A percentile compares a stretch with the other conserved stretches of the same genome.
Evolutionary conservation across 768 basidiomycete genomes (phyloP).

Genomic region (Calvatia gigantea): DNA sequence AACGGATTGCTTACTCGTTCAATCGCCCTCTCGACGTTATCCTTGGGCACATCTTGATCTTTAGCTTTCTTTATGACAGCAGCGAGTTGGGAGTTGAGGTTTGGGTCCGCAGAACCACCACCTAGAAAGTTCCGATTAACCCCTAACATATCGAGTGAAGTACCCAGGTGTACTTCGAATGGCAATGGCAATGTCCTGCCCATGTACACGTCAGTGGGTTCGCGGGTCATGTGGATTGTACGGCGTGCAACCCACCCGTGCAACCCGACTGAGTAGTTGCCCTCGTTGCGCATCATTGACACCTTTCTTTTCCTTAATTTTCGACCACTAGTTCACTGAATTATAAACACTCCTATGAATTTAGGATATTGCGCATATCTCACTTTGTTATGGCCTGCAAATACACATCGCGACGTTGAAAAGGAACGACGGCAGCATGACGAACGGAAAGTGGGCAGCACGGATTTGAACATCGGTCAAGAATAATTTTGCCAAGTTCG

Average conservation of each 20-base stretch:
- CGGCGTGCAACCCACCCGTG: slow-evolving; percentile 38
- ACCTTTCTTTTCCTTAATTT: slow-evolving; percentile 72
- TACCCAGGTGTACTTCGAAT: slow-evolving; percentile 43
- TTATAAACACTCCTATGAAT: background rate
- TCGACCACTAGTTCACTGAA: slow-evolving; percentile 54
- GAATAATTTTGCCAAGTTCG: slow-evolving; percentile 1
- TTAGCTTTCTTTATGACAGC: slow-evolving; percentile 52
- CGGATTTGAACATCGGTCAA: slow-evolving; percentile 5
- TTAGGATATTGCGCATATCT: background rate
- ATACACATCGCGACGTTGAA: slow-evolving; percentile 14
- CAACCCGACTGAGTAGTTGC: slow-evolving; percentile 50
- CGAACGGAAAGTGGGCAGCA: background rate
- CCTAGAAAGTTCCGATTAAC: slow-evolving; percentile 26
- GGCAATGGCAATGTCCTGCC: slow-evolving; percentile 61
- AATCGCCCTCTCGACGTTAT: slow-evolving; percentile 64
- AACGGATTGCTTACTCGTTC: slow-evolving; percentile 37
- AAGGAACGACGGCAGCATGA: slow-evolving; percentile 15
- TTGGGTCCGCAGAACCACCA: slow-evolving; percentile 55
- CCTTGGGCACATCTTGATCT: slow-evolving; percentile 60
- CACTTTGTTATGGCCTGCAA: slow-evolving; percentile 43
- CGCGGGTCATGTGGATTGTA: background rate
- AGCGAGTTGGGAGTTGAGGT: slow-evolving; percentile 50
- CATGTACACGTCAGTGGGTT: background rate
- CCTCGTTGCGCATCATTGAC: slow-evolving; percentile 60
- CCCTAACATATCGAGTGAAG: slow-evolving; percentile 5